Base-by-base conservation (phyloP, 306 rosid genomes). In the Ammopiptanthus mongolicus region DNA sequence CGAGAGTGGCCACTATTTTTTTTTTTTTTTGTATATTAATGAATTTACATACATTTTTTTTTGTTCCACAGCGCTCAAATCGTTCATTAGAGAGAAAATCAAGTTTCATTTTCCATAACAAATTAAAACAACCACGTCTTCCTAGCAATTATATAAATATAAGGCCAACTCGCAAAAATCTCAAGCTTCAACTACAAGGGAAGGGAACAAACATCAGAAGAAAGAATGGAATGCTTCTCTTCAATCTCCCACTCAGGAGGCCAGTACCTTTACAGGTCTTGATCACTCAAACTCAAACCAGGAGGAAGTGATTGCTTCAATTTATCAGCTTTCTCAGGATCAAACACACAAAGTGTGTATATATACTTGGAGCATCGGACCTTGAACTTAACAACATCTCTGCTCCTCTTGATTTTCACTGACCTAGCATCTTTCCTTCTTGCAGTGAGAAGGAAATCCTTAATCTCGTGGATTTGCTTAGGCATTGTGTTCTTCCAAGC, bases 231-330 rank as follows among this genome's bases (percentile, higher is more conserved):
- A 48, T 1, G 8, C 62, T 31, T 76, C 53, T 60, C 57, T 61
- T 59, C 51, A 58, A 1, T 5, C 28, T 18, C 66, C 42, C 74
- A 15, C 8, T 11, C 73, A 18, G 19, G 28, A 23, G 36, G 36
- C 6, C 2, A 2, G 2, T 23, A 23, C 48, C 77, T 88, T 79
- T 84, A 90, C 65, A 86, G 91, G 74, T 93, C 98, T 80, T 88
- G 98, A 41, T 90, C 98, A 64, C 84, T 87, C 95, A 93, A 83
- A 82, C 96, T 95, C 77, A 25, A 67, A 81, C 85, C 97, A 29
- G 97, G 97, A 23, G 97, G 97, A 75, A 92, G 96, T 14, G 97
- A 92, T 69, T 92, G 97, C 92, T 90, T 92, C 91, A 92, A 87
- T 65, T 92, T 92, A 78, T 88, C 89, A 0, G 96, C 96, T 83